These are phyloP conservation scores for Neurospora terricola DNA, from an alignment of 495 filamentous ascomycete genomes.

Conservation along the genomic window DNA sequence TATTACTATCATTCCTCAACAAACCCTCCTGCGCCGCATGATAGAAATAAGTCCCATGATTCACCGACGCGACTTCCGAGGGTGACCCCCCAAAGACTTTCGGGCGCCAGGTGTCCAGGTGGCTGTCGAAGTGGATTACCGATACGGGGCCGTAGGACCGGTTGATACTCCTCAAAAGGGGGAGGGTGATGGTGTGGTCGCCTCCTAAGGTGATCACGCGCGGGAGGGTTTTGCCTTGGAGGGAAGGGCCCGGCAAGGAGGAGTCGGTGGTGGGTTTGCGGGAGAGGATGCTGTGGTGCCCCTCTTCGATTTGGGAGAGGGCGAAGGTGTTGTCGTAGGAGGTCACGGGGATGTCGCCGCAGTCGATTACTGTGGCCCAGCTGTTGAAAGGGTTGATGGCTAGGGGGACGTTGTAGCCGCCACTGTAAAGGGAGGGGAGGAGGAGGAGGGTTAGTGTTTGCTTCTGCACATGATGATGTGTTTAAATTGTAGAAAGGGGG, in stretches of 20 bases:
- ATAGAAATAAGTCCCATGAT: constrained; percentile 83
- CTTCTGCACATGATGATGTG: background rate
- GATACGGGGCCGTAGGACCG: constrained; percentile 70
- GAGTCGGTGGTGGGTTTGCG: constrained; percentile 40
- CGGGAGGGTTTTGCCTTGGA: constrained; percentile 41
- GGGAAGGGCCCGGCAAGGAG: constrained; percentile 35
- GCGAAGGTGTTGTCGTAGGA: constrained; percentile 72
- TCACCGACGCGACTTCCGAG: constrained; percentile 56
- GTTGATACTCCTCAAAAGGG: constrained; percentile 66
- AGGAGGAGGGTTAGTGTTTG: background rate
- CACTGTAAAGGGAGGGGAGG: constrained; percentile 24
- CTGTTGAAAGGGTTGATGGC: constrained; percentile 71
- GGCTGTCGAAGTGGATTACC: constrained; percentile 79
- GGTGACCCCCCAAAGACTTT: constrained; percentile 52
- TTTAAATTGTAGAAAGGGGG: background rate
- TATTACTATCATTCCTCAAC: constrained; percentile 56
- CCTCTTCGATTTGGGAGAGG: constrained; percentile 69
- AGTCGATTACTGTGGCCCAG: constrained; percentile 71
- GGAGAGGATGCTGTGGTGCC: constrained; percentile 45
- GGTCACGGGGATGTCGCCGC: constrained; percentile 76
- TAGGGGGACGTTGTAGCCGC: constrained; percentile 70
- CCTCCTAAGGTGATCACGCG: constrained; percentile 71
- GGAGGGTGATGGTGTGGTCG: constrained; percentile 74
- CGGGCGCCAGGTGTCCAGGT: constrained; percentile 67
- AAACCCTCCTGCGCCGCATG: constrained; percentile 67